phyloP scores from a whole-genome alignment of 257 asterid species.

The Solanum acaule region DNA sequence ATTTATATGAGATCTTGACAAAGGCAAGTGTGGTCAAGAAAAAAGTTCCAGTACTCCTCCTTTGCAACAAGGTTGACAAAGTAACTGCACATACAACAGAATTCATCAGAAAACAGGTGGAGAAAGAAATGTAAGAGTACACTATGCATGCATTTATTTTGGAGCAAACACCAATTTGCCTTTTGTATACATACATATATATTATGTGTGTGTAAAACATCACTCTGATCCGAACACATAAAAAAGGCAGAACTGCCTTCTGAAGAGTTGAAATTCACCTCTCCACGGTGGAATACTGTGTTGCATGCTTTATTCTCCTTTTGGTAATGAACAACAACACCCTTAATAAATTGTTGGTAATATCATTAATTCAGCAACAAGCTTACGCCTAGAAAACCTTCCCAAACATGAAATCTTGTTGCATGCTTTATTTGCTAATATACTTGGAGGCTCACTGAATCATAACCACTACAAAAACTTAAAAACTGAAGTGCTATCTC shows the following conservation, averaged over 20 bases:
- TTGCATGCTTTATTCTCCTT: not conserved
- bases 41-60: conserved; percentile 51
- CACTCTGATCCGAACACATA: not conserved
- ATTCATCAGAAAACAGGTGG: conserved; percentile 76
- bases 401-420: not conserved
- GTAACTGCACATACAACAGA: conserved; percentile 79
- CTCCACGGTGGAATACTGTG: not conserved
- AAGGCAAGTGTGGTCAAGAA: conserved; percentile 60
- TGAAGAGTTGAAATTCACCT: not conserved
- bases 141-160: not conserved
- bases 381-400: not conserved
- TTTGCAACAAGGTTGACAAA: conserved; percentile 92
- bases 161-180: not conserved
- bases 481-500: not conserved
- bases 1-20: conserved; percentile 75
- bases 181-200: not conserved
- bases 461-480: not conserved
- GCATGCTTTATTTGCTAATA: not conserved
- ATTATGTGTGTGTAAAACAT: not conserved
- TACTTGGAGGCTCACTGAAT: not conserved
- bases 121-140: conserved; percentile 36
- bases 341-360: not conserved
- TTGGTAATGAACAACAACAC: not conserved
- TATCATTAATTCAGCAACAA: not conserved
- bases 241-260: not conserved